Conservation (phyloP, 2,329 filamentous ascomycete species). For the Fusarium siculi region DNA sequence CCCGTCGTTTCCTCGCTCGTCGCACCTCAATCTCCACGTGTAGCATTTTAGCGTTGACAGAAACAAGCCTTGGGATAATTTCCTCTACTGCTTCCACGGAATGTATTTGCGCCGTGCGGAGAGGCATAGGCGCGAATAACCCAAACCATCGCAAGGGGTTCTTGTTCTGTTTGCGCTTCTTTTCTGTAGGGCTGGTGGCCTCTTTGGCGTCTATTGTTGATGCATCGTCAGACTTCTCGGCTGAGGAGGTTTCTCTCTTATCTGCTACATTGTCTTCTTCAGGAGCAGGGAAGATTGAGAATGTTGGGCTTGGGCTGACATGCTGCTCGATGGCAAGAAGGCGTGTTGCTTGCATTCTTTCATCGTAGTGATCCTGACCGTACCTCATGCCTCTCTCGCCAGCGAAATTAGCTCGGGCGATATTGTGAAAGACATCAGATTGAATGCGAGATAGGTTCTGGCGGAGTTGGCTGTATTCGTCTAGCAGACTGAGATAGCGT, state of each 20-base stretch:
- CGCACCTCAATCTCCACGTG: constrained; percentile 76
- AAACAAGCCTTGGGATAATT: constrained; percentile 66
- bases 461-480: constrained; percentile 73
- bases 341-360: constrained; percentile 73
- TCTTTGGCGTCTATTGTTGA: constrained; percentile 11
- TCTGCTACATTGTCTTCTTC: constrained; percentile 16
- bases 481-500: constrained; percentile 72
- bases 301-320: constrained; percentile 27
- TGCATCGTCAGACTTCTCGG: neutral
- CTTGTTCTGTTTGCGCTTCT: constrained; percentile 33
- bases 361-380: constrained; percentile 77
- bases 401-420: constrained; percentile 81
- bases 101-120: constrained; percentile 68
- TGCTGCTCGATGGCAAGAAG: constrained; percentile 48
- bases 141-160: constrained; percentile 69
- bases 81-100: constrained; percentile 67
- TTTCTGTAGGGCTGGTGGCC: constrained; percentile 19
- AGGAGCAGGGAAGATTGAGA: constrained; percentile 22
- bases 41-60: constrained; percentile 69
- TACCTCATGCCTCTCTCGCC: constrained; percentile 72
- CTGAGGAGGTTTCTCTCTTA: neutral
- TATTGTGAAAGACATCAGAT: constrained; percentile 64
- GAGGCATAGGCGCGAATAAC: constrained; percentile 61
- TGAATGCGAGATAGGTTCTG: constrained; percentile 64
- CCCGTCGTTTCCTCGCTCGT: constrained; percentile 65